Base-by-base conservation (phyloP, 2,329 filamentous ascomycete genomes). In the Nemania sp. region DNA sequence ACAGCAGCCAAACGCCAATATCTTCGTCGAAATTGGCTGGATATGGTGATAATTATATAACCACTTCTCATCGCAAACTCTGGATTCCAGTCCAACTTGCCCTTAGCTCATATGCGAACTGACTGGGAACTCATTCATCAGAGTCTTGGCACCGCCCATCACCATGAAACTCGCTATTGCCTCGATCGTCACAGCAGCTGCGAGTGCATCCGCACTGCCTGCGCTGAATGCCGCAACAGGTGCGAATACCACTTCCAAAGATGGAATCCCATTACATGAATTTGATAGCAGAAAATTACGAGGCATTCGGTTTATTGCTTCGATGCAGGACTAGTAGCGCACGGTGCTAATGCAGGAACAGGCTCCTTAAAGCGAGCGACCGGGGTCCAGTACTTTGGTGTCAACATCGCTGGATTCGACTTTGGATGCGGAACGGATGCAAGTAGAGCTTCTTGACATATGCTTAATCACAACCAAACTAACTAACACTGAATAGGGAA, bases 381-480 rank as follows among this genome's bases (percentile, higher is more conserved):
- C n/a, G 65, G 63, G n/a, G 65, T 65, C 11, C 65, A 67, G 32
- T 67, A 65, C 20, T 67, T 67, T 17, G 67, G 67, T 43, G 60
- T 68, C 20, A 68, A 68, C 50, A 68, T 68, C 29, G 65, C 67
- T 17, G 67, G 67, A 1, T 68, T 68, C n/a, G 67, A 68, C 49
- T 68, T 68, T 42, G 67, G 67, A 13, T 68, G 67, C 49, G 57
- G 10, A 1, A 67, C 60, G 21, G 51, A 63, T 54, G 65, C 45
- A 62, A 57, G 62, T 35, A 21, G 12, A 48, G 2, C 10, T 32
- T 25, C 40, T 21, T 18, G 5, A 18, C 2, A 48, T 13, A 6
- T 2, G 15, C 20, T 43, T 9, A 17, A 34, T 11, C 20, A 13
- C 12, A 12, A n/a, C n/a, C n/a, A 51, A 2, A 9, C 29, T 17